A percentile compares a stretch with the other conserved stretches of the same genome.
Evolutionary conservation across 1,139 yeast genomes (phyloP).

Genomic region (Geotrichum carabidarum): DNA sequence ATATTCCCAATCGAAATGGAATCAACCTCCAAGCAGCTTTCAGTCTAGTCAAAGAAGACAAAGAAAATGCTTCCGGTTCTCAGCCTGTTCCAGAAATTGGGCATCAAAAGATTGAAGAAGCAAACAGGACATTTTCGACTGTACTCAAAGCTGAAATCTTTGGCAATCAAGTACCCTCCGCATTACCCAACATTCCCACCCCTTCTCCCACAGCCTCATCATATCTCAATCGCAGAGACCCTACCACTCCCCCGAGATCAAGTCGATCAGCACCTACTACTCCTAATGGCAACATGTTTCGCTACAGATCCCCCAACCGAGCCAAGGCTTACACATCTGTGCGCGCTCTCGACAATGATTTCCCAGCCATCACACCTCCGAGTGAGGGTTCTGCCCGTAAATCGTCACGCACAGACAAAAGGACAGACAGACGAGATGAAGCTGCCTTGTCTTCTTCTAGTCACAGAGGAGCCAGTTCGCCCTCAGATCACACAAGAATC

Average conservation of each 20-base stretch:
- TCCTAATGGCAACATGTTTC: constrained; percentile 27
- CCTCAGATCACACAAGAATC: neutral
- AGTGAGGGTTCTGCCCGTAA: neutral
- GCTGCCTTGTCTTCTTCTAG: neutral
- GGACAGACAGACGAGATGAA: neutral
- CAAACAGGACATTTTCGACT: constrained; percentile 79
- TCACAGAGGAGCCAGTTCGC: constrained; percentile 2
- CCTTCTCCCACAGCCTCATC: neutral
- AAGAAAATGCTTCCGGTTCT: constrained; percentile 28
- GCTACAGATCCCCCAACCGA: constrained; percentile 30
- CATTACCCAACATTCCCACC: constrained; percentile 31
- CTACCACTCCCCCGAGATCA: constrained; percentile 30
- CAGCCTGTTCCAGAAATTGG: constrained; percentile 50
- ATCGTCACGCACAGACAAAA: neutral
- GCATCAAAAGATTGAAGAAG: constrained; percentile 67
- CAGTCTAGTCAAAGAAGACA: constrained; percentile 49
- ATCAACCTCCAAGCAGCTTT: constrained; percentile 85
- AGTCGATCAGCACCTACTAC: constrained; percentile 38
- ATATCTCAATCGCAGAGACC: constrained; percentile 11
- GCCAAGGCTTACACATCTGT: constrained; percentile 1
- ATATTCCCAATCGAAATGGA: constrained; percentile 80
- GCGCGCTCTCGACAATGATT: neutral
- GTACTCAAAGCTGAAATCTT: constrained; percentile 84
- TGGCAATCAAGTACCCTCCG: constrained; percentile 74
- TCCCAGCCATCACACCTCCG: neutral